Conservation (phyloP, 805 yeast genomes). For the Candida berthetii region DNA sequence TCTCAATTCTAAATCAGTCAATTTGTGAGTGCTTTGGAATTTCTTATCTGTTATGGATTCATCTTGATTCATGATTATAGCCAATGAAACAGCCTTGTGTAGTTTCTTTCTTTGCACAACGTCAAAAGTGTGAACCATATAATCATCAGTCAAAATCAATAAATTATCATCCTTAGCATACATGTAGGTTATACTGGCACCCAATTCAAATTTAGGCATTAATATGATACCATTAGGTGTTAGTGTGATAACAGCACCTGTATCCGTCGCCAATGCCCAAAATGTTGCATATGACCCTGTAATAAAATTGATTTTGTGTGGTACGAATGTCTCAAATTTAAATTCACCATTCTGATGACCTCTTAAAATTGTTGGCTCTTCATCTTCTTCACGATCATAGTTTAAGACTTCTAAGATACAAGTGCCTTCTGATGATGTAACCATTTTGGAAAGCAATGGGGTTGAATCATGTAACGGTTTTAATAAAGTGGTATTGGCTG, state of each 20-base stretch:
- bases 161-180: slow-evolving; percentile 27
- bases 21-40: slow-evolving; percentile 13
- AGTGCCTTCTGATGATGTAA: slow-evolving; percentile 20
- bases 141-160: slow-evolving; percentile 42
- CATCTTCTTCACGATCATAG: slow-evolving; percentile 23
- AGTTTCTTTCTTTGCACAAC: slow-evolving; percentile 27
- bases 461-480: slow-evolving; percentile 10
- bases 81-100: slow-evolving; percentile 40
- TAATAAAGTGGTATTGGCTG: slow-evolving; percentile 19
- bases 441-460: slow-evolving; percentile 19
- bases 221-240: slow-evolving; percentile 39
- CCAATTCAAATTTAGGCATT: slow-evolving; percentile 46
- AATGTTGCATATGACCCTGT: slow-evolving; percentile 35
- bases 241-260: slow-evolving; percentile 45
- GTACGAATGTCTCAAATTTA: slow-evolving; percentile 35
- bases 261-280: slow-evolving; percentile 52
- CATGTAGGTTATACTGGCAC: slow-evolving; percentile 35
- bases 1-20: slow-evolving; percentile 28
- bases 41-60: slow-evolving; percentile 14
- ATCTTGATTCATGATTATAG: slow-evolving; percentile 43
- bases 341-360: slow-evolving; percentile 28
- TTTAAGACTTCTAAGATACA: slow-evolving; percentile 24
- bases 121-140: slow-evolving; percentile 46
- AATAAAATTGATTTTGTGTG: slow-evolving; percentile 29
- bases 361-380: slow-evolving; percentile 30